Conservation (phyloP, 306 rosid genomes). For the Rosa multiflora region DNA sequence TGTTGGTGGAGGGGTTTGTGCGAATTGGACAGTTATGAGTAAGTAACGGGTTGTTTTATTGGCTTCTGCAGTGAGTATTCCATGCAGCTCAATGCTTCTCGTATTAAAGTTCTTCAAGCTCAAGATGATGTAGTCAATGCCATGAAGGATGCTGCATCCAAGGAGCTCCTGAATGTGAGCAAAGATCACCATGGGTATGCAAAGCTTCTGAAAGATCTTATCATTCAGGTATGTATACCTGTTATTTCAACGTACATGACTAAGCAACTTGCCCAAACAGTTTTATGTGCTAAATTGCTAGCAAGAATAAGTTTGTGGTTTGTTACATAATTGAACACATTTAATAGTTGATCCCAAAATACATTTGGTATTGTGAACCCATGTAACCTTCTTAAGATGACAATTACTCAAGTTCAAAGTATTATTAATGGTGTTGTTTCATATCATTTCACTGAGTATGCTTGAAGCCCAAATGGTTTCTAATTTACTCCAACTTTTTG, state of each 20-base stretch:
- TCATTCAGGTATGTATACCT: constrained; percentile 65
- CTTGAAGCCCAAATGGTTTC: not conserved
- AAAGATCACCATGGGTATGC: constrained; percentile 56
- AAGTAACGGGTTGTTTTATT: constrained; percentile 15
- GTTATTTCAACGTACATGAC: not conserved
- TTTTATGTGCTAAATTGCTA: not conserved
- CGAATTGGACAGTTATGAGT: not conserved
- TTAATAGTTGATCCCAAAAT: not conserved
- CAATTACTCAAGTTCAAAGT: not conserved
- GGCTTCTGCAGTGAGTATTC: constrained; percentile 81
- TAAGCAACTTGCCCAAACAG: not conserved
- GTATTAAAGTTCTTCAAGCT: constrained; percentile 96
- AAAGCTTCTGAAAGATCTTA: constrained; percentile 73
- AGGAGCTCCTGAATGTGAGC: constrained; percentile 73
- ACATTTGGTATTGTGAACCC: not conserved
- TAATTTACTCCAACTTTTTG: not conserved
- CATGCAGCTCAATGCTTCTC: constrained; percentile 88
- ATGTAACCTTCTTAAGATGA: not conserved
- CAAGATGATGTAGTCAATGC: constrained; percentile 81
- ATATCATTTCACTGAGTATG: not conserved
- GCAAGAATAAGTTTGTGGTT: not conserved
- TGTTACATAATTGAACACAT: not conserved
- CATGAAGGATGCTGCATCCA: constrained; percentile 81
- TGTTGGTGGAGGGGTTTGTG: not conserved
- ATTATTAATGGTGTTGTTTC: not conserved